Conservation (phyloP, 345 rosid species). For the Pistacia vera region DNA sequence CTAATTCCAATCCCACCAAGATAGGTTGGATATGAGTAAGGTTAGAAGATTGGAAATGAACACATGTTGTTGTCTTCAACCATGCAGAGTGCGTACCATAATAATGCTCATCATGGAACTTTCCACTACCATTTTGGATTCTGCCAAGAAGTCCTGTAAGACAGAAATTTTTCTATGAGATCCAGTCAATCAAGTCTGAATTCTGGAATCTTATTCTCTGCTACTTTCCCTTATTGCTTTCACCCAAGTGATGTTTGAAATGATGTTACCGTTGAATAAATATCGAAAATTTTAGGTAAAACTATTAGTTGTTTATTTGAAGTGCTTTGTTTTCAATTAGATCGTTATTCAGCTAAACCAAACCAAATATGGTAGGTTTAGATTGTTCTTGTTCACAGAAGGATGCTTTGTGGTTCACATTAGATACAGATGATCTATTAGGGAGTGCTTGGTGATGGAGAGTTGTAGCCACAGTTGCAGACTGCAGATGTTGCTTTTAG, state of each 20-base stretch:
- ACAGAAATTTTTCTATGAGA: neutral
- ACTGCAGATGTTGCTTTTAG: neutral
- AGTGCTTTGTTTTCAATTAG: neutral
- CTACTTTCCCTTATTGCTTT: neutral
- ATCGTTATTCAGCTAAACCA: neutral
- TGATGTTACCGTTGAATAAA: neutral
- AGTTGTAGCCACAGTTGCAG: neutral
- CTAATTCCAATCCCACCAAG: neutral
- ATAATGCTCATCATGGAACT: neutral
- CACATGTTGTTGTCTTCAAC: neutral
- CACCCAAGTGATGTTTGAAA: neutral
- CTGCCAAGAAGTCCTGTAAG: neutral
- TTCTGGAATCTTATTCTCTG: neutral
- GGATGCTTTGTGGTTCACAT: neutral
- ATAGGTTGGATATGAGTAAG: neutral
- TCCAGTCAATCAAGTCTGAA: neutral
- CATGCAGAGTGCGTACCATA: neutral
- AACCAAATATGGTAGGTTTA: neutral
- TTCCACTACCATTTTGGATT: neutral
- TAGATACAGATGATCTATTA: neutral
- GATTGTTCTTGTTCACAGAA: neutral
- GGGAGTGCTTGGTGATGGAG: neutral
- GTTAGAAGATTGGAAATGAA: neutral
- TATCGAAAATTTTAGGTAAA: neutral
- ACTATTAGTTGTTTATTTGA: neutral